Evolutionary conservation across 306 rosid species (phyloP), one percentile per base, ranked within the genome.

Genomic region (Alnus glutinosa): DNA sequence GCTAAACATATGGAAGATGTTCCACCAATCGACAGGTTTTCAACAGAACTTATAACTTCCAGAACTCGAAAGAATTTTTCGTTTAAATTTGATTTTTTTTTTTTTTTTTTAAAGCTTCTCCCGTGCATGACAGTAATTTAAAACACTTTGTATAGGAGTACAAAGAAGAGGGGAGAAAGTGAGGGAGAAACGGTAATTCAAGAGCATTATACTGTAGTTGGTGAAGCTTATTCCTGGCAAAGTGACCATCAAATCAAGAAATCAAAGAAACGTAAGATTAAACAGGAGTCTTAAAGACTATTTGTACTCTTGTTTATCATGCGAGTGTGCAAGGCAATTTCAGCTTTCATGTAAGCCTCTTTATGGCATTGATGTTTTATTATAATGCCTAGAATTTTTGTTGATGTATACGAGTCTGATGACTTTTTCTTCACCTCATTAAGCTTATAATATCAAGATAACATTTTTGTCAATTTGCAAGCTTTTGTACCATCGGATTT

Each of bases 11-110:
- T 59, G 68, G 84, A 86, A 78, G 90, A 75, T 51, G 81, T 30
- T 82, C 57, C 89, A 75, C 68, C 55, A 55, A 54, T 74, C 18
- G 80, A 81, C 83, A 85, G 92, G 97, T 91, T 70, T 78, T 68
- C 73, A 59, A 42, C 71, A 68, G 75, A 55, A 75, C 47, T 58
- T 74, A 23, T 23, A 23, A 23, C 28, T 23, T 23, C 28, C 71
- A 68, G 75, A 55, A 75, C 47, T 58, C 71, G 5, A 66, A 39
- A 47, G 30, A 46, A 67, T 23, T 55, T 59, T 36, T 1, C 18
- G 12, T 9, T 28, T n/a, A n/a, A 34, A 16, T 64, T 62, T 63
- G 68, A 11, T 54, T 19, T 36, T 14, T 23, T 23, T 28, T 48
- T 28, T 48, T 23, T 23, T 23, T 23, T 23, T 36, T 32, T 9